Conservation (phyloP, 2,329 filamentous ascomycete species). For the Cadophora sp. region DNA sequence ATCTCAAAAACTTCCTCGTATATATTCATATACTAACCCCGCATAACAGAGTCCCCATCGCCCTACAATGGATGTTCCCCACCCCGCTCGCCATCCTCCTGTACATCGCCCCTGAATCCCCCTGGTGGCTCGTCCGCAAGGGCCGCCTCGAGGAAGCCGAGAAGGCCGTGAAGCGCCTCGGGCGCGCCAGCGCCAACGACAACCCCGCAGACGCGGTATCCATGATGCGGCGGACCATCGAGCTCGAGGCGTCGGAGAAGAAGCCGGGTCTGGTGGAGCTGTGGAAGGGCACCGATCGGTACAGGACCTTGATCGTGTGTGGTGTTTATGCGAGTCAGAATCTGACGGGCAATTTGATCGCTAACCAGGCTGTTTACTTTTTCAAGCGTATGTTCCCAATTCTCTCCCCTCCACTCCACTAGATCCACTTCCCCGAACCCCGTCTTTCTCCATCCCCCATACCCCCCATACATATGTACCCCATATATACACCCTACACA, state of each 20-base stretch:
- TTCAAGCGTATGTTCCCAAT: slow-evolving; percentile 37
- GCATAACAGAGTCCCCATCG: slow-evolving; percentile 53
- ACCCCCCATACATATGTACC: too few relatives aligned
- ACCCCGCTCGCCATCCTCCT: slow-evolving; percentile 57
- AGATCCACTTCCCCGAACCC: too few relatives aligned
- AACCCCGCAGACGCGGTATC: slow-evolving; percentile 52
- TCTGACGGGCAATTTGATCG: slow-evolving; percentile 65
- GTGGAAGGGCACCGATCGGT: slow-evolving; percentile 60
- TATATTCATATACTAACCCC: slow-evolving; percentile 42
- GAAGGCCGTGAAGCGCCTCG: slow-evolving; percentile 56
- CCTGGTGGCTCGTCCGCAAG: slow-evolving; percentile 56
- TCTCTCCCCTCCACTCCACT: too few relatives aligned
- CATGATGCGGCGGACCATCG: slow-evolving; percentile 64
- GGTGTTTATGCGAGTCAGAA: slow-evolving; percentile 65
- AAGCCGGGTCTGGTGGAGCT: slow-evolving; percentile 57
- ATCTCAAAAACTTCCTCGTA: too few relatives aligned
- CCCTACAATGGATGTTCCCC: slow-evolving; percentile 60
- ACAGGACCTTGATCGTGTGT: slow-evolving; percentile 63
- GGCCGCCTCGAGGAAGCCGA: slow-evolving; percentile 49
- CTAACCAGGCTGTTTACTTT: slow-evolving; percentile 52
- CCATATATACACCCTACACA: too few relatives aligned
- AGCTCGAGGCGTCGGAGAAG: slow-evolving; percentile 56
- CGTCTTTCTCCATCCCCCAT: too few relatives aligned
- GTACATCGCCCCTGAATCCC: slow-evolving; percentile 53
- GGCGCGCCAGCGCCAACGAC: slow-evolving; percentile 47